phyloP scores from a whole-genome alignment of 2,329 filamentous ascomycete genomes.

The Fusarium poae region DNA sequence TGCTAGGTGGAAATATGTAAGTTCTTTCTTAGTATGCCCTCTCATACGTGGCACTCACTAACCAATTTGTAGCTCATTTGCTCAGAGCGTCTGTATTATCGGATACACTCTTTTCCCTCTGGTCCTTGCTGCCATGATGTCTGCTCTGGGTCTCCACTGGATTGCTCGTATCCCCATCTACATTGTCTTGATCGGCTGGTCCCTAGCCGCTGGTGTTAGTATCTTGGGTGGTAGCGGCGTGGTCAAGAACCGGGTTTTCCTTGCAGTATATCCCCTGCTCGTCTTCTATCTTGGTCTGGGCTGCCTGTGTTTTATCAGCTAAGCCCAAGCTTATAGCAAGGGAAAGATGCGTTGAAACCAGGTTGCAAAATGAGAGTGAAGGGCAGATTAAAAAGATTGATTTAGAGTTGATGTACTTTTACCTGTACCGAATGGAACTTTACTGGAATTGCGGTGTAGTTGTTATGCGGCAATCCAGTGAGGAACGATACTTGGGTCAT shows the following conservation, averaged over 20 bases:
- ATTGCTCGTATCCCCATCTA: conserved; percentile 93
- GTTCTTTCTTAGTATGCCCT: conserved; percentile 54
- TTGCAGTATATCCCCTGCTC: conserved; percentile 94
- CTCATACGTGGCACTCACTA: conserved; percentile 30
- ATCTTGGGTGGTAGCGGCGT: conserved; percentile 96
- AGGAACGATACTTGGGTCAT: conserved; percentile 5
- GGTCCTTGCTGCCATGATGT: conserved; percentile 91
- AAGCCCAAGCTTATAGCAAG: conserved; percentile 44
- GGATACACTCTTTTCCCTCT: conserved; percentile 98
- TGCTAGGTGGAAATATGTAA: conserved; percentile 96
- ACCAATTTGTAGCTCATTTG: conserved; percentile 80
- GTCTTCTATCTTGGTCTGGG: conserved; percentile 95
- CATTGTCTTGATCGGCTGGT: conserved; percentile 89
- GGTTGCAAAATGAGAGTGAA: conserved; percentile 6
- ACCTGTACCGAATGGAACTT: conserved; percentile 24
- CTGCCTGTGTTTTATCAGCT: conserved; percentile 97
- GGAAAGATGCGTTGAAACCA: neutral
- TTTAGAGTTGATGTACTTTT: conserved; percentile 38
- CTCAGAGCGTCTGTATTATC: conserved; percentile 97
- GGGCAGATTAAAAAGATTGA: conserved; percentile 20
- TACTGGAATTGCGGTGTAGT: conserved; percentile 30
- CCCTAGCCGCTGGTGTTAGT: conserved; percentile 92
- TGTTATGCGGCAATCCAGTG: conserved; percentile 15
- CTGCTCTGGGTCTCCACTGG: conserved; percentile 81
- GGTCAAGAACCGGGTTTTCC: conserved; percentile 90